Evolutionary conservation across 2,329 filamentous ascomycete species (phyloP), one percentile per base, ranked within the genome.

Genomic region (Phyllosticta citribraziliensis): DNA sequence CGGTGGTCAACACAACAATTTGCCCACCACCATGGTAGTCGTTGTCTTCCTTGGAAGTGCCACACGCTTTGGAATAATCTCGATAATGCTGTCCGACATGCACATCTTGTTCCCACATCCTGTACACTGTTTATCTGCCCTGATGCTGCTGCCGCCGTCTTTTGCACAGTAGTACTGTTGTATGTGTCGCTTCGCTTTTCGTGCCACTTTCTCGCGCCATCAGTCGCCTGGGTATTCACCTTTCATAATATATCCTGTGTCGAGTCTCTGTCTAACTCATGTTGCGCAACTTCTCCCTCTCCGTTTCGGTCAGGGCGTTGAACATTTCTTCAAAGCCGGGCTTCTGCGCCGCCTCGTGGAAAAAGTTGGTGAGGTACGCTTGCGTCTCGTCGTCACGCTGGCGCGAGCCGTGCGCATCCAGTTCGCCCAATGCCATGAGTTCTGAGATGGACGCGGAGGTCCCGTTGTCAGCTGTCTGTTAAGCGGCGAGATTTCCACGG

Each of bases 331-430:
- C 75, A 68, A 86, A 86, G 12, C 76, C 81, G 2, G 77, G 74
- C 65, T 80, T 81, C n/a, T 74, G 72, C 14, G 78, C 80, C 53
- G 80, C 78, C 52, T 78, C 75, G 52, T 76, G 78, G 76, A 97
- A 97, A 76, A 96, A 97, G 14, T 92, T 85, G 1, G 85, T 81
- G 55, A 97, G 78, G 72, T 91, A 96, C 3, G 82, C 84, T 72
- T 96, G 90, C 8, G 92, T 96, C 79, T 96, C 91, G 70, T 97
- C 91, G 70, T 97, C 93, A 35, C 87, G 84, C 69, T 88, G 84
- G 58, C 91, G 84, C 2, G 71, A 72, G 54, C 76, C 75, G 0
- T 77, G 76, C 2, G 73, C 73, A 56, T 81, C 81, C 2, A 79
- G 78, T 0, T 77, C 86, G 24, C 84, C 82, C 68, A 84, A 91